Evolutionary conservation across 2,329 filamentous ascomycete species (phyloP).

Genomic region (Ramularia endophylla): DNA sequence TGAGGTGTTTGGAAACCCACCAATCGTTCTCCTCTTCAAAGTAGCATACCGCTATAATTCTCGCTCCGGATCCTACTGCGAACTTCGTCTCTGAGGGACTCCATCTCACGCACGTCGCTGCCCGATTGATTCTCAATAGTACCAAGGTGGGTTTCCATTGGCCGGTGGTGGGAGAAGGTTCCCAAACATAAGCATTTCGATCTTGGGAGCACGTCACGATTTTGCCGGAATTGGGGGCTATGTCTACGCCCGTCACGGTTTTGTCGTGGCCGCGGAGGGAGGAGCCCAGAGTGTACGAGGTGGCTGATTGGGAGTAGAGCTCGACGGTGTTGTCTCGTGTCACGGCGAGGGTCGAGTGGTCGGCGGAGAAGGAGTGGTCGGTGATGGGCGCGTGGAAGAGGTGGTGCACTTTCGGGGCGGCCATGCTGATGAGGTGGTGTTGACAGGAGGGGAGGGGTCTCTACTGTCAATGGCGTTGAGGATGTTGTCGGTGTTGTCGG

Average conservation of each 20-base stretch:
- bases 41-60: slow-evolving; percentile 94
- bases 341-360: slow-evolving; percentile 82
- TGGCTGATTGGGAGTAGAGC: slow-evolving; percentile 67
- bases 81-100: slow-evolving; percentile 96
- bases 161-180: slow-evolving; percentile 71
- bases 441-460: slow-evolving; percentile 79
- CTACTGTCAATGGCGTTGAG: slow-evolving; percentile 68
- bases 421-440: slow-evolving; percentile 52
- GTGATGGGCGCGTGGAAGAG: slow-evolving; percentile 95
- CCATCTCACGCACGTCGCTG: slow-evolving; percentile 96
- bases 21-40: slow-evolving; percentile 99
- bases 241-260: slow-evolving; percentile 91
- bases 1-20: slow-evolving; percentile 99
- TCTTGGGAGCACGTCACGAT: slow-evolving; percentile 99
- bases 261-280: slow-evolving; percentile 97
- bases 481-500: slow-evolving; percentile 2
- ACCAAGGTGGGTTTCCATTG: slow-evolving; percentile 98
- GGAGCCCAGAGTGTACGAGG: slow-evolving; percentile 80
- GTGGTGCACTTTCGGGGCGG: slow-evolving; percentile 84
- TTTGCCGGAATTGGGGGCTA: slow-evolving; percentile 81
- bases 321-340: slow-evolving; percentile 86
- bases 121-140: slow-evolving; percentile 91
- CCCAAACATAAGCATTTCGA: slow-evolving; percentile 97
- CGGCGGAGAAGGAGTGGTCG: slow-evolving; percentile 96
- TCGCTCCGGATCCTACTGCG: slow-evolving; percentile 90